Evolutionary conservation across 2,329 filamentous ascomycete species (phyloP), one percentile per base, ranked within the genome.

Genomic region (Colletotrichum nymphaeae): DNA sequence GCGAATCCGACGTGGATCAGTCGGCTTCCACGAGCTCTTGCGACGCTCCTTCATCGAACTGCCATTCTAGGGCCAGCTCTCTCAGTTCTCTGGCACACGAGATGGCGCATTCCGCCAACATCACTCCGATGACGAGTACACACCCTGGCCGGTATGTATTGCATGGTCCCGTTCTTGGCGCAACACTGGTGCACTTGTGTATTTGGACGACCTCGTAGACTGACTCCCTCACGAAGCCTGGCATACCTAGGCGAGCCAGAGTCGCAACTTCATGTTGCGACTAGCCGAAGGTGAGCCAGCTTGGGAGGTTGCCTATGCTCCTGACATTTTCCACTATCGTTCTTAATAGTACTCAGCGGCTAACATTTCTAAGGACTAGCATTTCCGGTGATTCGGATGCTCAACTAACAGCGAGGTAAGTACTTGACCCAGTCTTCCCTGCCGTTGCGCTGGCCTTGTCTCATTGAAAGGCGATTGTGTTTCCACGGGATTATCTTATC

Each of bases 51-150:
- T 78, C 77, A 4, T 71, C 58, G 4, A 78, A 76, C 32, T 57
- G 75, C 28, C 79, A 81, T 57, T 81, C 80, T 30, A 79, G 79
- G 68, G 78, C 77, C 56, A 76, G 76, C 24, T 83, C 82, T n/a
- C 71, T 78, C 35, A 81, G 83, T 56, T 81, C 80, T 14, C 67
- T 77, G 8, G 75, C 69, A n/a, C 67, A 75, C 68, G 73, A 75
- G 63, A 76, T 76, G 73, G 65, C 75, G 53, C 74, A 75, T 28
- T 75, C 73, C 42, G 63, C 63, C 49, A 75, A 70, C 16, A 74
- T 69, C 6, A 75, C 76, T 22, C 76, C 79, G 16, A 77, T 78
- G 63, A 74, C 73, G 19, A 74, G 75, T 56, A 69, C 76, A 46
- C 75, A 77, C 42, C 76, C 77, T 57, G 76, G 74, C 56, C 76